Evolutionary conservation across 1,284 basidiomycete genomes (phyloP), one percentile per base, ranked within the genome.

Genomic region (Cryptococcus hybrid): DNA sequence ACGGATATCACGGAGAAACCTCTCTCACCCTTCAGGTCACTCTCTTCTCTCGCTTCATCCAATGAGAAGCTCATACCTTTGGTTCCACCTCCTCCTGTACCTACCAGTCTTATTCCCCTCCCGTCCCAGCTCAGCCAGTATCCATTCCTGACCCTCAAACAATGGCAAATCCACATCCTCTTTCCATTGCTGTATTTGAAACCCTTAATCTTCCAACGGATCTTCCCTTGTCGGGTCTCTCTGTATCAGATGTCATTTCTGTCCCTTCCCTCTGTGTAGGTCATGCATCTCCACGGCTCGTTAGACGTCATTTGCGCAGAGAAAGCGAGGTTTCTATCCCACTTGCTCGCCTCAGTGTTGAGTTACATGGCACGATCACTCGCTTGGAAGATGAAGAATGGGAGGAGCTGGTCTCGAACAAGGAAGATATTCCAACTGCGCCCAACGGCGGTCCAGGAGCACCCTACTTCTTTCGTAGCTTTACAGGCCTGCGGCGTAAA

Each of bases 381-480:
- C 59, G 61, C 34, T 55, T 69, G 8, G 69, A 69, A n/a, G 74
- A 75, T 42, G 74, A 76, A 48, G 70, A 68, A 7, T 74, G 71
- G 71, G 71, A 70, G 53, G 58, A 66, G 51, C 56, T 71, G 5
- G 47, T 7, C 18, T 11, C 34, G 13, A 30, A 47, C 8, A 34
- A 24, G 12, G 47, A 47, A 8, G 46, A 52, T 9, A 54, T 59
- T 5, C 60, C 63, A 2, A 60, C 59, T 8, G 52, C 57, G 1
- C 63, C 67, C 4, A 75, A 75, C 49, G 71, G 68, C 7, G 59
- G 59, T 4, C 9, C 61, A 56, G 42, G 24, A 40, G 49, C 24
- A 53, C 59, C 61, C 38, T 64, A 59, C 2, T 58, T 67, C 57
- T 67, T 68, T 44, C 46, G 56, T 8, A 58, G 60, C 9, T 55